phyloP scores from a whole-genome alignment of 2,329 filamentous ascomycete genomes.

The Hypoxylon sp. region DNA sequence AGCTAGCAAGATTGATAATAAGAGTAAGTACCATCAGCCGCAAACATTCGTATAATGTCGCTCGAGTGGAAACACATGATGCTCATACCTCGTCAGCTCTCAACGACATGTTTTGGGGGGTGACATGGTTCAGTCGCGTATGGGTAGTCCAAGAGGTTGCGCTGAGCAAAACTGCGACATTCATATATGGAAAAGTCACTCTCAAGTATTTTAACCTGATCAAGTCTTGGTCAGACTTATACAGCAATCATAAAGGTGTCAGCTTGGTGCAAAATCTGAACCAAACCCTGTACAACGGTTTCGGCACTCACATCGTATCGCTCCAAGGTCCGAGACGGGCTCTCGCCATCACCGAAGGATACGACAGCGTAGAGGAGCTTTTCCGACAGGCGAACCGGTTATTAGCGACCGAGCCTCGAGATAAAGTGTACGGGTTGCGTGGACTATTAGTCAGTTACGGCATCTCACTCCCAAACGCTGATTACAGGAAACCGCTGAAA shows the following conservation, averaged over 20 bases:
- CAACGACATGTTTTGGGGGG: constrained; percentile 17
- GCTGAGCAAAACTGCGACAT: constrained; percentile 5
- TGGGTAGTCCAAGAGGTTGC: constrained; percentile 26
- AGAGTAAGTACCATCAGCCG: not conserved
- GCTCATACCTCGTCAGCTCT: not conserved
- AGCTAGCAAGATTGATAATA: not conserved
- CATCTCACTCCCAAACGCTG: constrained; percentile 4
- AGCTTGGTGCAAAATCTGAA: constrained; percentile 15
- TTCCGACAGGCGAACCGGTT: constrained; percentile 16
- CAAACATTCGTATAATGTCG: not conserved
- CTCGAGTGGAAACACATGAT: not conserved
- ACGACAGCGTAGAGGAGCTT: constrained; percentile 17
- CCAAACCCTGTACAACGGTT: constrained; percentile 7
- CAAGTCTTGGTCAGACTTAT: constrained; percentile 21
- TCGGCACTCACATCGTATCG: constrained; percentile 1
- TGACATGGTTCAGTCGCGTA: constrained; percentile 15
- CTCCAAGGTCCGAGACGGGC: constrained; percentile 9
- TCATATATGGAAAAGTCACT: constrained; percentile 15
- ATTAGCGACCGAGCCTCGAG: constrained; percentile 14
- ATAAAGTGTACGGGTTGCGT: constrained; percentile 16
- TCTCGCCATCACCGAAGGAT: constrained; percentile 25
- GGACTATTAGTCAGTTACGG: constrained; percentile 22
- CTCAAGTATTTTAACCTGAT: constrained; percentile 22
- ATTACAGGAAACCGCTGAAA: constrained; percentile 12
- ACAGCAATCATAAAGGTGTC: constrained; percentile 12